These are phyloP conservation scores for Saprolegnia parasitica DNA, from an alignment of 352 stramenopile genomes.

Conservation along the genomic window DNA sequence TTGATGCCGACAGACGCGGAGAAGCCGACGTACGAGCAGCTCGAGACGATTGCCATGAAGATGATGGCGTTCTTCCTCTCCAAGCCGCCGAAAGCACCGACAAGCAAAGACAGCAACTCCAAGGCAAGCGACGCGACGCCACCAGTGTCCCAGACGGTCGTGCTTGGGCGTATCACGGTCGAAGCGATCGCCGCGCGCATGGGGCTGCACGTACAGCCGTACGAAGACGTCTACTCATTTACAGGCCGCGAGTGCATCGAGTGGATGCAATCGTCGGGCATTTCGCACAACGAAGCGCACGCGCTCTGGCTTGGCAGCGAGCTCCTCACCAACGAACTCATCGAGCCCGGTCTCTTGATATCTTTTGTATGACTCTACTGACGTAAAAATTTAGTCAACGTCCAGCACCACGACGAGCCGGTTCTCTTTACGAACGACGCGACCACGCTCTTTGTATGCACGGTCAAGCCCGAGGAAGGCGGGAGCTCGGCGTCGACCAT, in stretches of 20 bases:
- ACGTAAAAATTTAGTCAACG: background rate
- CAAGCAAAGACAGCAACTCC: background rate
- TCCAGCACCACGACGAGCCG: background rate
- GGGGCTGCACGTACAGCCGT: background rate
- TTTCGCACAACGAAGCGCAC: constrained; percentile 62
- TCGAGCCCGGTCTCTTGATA: constrained; percentile 39
- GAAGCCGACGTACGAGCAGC: constrained; percentile 70
- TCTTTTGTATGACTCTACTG: too few relatives aligned
- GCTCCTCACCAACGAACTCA: constrained; percentile 50
- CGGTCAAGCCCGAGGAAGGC: constrained; percentile 10
- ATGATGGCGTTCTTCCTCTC: constrained; percentile 33
- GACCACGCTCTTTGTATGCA: constrained; percentile 13
- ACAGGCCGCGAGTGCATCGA: constrained; percentile 53
- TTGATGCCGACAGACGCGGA: constrained; percentile 54
- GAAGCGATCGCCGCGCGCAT: constrained; percentile 24
- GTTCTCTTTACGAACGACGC: constrained; percentile 19
- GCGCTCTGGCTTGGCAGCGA: constrained; percentile 72
- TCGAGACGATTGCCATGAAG: constrained; percentile 73
- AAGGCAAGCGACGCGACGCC: background rate
- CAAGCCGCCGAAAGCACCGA: background rate
- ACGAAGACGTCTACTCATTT: constrained; percentile 33
- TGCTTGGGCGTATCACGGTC: constrained; percentile 16
- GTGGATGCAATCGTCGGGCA: constrained; percentile 78
- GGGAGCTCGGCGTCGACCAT: background rate
- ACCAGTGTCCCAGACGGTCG: constrained; percentile 4